A percentile compares a stretch with the other conserved stretches of the same genome.
phyloP scores from a whole-genome alignment of 371 early-diverging fungal species.

The Catenaria anguillulae region DNA sequence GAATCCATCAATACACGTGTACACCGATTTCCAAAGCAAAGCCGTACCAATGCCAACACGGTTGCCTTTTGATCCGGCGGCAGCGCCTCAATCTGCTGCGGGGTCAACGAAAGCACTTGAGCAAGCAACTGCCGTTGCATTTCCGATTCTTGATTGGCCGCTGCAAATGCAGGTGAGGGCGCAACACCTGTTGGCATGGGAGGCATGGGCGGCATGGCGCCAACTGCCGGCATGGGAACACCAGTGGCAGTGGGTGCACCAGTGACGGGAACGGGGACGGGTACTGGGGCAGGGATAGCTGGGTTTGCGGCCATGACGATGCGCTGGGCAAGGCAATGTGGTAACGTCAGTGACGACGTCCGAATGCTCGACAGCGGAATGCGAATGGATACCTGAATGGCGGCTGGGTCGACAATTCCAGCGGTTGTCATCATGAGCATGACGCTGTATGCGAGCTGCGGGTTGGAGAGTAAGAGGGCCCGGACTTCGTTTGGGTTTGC shows the following conservation, averaged over 20 bases:
- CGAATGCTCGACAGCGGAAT: neutral
- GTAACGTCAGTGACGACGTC: neutral
- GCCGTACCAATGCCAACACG: slow-evolving; percentile 3
- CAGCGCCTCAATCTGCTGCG: slow-evolving; percentile 36
- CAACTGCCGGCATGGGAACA: slow-evolving; percentile 7
- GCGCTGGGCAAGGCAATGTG: neutral
- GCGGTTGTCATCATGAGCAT: slow-evolving; percentile 70
- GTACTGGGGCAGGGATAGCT: too few species aligned
- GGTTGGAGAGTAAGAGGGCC: slow-evolving; percentile 52
- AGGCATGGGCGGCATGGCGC: neutral
- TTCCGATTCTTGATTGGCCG: too few species aligned
- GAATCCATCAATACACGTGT: neutral
- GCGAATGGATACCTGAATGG: slow-evolving; percentile 43
- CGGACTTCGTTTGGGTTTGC: slow-evolving; percentile 47
- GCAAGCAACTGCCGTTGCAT: slow-evolving; percentile 34
- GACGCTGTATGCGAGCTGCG: slow-evolving; percentile 70
- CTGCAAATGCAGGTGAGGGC: too few species aligned
- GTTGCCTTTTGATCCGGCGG: slow-evolving; percentile 30
- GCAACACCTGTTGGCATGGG: neutral
- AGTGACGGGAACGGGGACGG: neutral
- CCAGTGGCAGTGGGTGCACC: neutral
- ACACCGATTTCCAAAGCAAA: neutral
- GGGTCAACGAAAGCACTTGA: slow-evolving; percentile 39
- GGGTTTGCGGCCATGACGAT: neutral
- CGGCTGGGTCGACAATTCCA: slow-evolving; percentile 63